Base-by-base conservation (phyloP, 345 rosid species). In the Microcos paniculata region DNA sequence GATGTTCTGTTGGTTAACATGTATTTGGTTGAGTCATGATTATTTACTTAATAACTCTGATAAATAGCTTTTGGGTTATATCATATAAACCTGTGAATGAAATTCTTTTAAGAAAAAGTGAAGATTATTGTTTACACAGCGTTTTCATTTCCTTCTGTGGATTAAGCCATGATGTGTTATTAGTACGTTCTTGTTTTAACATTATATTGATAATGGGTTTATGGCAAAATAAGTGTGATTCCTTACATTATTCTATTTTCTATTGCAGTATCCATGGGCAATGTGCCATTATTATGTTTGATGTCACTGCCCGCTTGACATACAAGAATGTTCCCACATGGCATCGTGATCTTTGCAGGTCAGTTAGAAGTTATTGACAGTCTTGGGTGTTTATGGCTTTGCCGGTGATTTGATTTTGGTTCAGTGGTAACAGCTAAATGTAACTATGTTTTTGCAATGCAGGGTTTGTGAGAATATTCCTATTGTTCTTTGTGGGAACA, bases 291-390 rank as follows among this genome's bases (percentile, higher is more conserved):
- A 93, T 95, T 28, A 95, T 95, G 99, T 95, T 95, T 68, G 99
- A 95, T 64, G 99, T 95, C 48, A 95, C 99, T 16, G 98, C 99
- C 15, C 85, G 99, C 35, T 81, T 96, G 82, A 96, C 98, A 0
- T 96, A 96, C 84, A 96, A 96, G 88, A 96, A 96, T 84, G 97
- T 96, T n/a, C 98, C 98, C 5, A 95, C 98, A 56, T 95, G 99
- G 99, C 98, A 95, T 58, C 89, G 99, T 19, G 98, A 95, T 78
- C 98, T 95, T 1, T 93, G 97, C 91, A 78, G 98, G 97, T 92
- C n/a, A 42, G 77, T 74, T 30, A 33, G 19, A 64, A n/a, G 56
- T 28, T 40, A 43, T 7, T 57, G 28, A 12, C 58, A 1, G 15
- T 19, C 24, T 42, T n/a, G 0, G 0, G 21, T 18, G 12, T 11